Base-by-base conservation (phyloP, 495 filamentous ascomycete genomes). In the Cetradonia linearis region DNA sequence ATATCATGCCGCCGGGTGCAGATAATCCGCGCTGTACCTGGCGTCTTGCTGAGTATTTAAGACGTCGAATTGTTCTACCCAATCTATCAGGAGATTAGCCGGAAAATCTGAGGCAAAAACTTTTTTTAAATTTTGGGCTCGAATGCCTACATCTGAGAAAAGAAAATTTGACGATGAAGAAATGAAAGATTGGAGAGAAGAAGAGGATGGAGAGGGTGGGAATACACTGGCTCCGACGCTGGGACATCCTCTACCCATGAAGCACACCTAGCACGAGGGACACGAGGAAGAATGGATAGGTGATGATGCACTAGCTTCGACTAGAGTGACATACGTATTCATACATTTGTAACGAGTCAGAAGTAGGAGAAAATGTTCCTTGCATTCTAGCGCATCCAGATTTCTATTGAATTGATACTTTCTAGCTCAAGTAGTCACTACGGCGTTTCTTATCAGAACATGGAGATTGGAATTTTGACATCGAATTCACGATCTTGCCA, bases 111-210 rank as follows among this genome's bases (percentile, higher is more conserved):
- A 53, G 59, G 47, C 63, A 66, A 60, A 34, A 44, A n/a, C 53
- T 59, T 2, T 67, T 69, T 70, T 70, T 46, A 61, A 61, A 25
- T 25, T 60, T 27, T 70, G 68, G 68, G 67, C 55, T 70, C 18
- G 30, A 25, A 33, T 20, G 11, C 13, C 61, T n/a, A 18, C 18
- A n/a, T 42, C 38, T n/a, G 18, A 42, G n/a, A 18, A 42, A 42
- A 7, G 5, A 42, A 18, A n/a, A 18, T 7, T 5, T 16, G 40
- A 42, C 18, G 38, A 42, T 20, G 38, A 9, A 3, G 9, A 8
- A 11, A 13, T 3, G 3, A 13, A 10, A 20, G 42, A 46, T 46
- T 18, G 11, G 42, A 9, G n/a, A 23, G 11, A 3, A 23, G 11
- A 23, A 20, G n/a, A 46, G n/a, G 42, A 18, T n/a, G n/a, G n/a